These are phyloP conservation scores for Apodospora peruviana DNA, from an alignment of 495 filamentous ascomycete genomes.

Conservation along the genomic window DNA sequence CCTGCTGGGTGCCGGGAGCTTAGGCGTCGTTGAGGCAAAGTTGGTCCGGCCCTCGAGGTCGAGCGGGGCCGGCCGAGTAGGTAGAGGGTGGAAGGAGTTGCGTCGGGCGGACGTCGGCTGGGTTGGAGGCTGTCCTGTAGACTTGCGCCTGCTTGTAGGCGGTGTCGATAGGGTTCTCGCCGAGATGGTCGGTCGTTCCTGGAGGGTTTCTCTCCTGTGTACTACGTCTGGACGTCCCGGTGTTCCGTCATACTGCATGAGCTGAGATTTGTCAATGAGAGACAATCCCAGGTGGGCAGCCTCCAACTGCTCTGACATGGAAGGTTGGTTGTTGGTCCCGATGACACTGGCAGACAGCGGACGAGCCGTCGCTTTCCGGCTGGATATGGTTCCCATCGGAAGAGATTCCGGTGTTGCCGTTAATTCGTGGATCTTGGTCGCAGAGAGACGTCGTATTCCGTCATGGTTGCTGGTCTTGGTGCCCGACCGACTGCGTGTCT, in stretches of 20 bases:
- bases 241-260: neutral
- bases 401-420: constrained; percentile 48
- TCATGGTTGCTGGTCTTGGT: constrained; percentile 33
- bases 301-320: constrained; percentile 25
- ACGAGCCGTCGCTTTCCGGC: constrained; percentile 17
- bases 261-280: neutral
- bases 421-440: constrained; percentile 50
- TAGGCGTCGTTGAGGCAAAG: constrained; percentile 7
- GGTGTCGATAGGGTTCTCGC: constrained; percentile 41
- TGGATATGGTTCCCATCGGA: constrained; percentile 31
- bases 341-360: constrained; percentile 30
- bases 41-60: constrained; percentile 23
- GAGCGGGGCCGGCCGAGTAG: constrained; percentile 18
- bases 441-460: constrained; percentile 49
- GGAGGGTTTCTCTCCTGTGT: neutral
- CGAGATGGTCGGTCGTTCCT: constrained; percentile 11
- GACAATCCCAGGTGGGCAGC: constrained; percentile 1
- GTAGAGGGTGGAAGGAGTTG: constrained; percentile 28
- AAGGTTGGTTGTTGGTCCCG: constrained; percentile 24
- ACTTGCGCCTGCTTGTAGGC: constrained; percentile 32
- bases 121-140: constrained; percentile 18
- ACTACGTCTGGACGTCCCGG: neutral
- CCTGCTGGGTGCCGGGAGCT: constrained; percentile 2
- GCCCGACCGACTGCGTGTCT: constrained; percentile 23
- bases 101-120: constrained; percentile 21